phyloP scores from a whole-genome alignment of 805 yeast species.

The Saccharomyces jurei region DNA sequence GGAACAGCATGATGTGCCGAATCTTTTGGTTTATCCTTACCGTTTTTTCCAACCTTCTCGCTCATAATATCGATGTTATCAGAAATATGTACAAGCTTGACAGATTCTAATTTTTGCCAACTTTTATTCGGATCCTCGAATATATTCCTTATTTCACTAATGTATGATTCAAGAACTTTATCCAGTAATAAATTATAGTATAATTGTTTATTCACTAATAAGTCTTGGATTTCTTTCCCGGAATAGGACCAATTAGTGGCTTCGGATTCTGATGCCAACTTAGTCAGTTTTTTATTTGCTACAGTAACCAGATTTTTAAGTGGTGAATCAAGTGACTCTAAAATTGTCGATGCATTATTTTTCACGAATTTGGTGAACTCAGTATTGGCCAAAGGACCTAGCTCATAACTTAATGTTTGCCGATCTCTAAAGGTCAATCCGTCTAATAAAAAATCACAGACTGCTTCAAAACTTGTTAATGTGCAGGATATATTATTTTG shows the following conservation, averaged over 20 bases:
- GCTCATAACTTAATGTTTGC: neutral
- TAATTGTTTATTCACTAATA: constrained; percentile 18
- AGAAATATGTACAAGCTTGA: neutral
- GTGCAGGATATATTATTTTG: neutral
- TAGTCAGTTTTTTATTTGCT: constrained; percentile 8
- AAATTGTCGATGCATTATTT: constrained; percentile 14
- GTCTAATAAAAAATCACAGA: constrained; percentile 6
- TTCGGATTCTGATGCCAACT: constrained; percentile 5
- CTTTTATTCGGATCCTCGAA: constrained; percentile 7
- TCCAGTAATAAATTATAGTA: constrained; percentile 22
- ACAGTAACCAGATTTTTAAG: constrained; percentile 5
- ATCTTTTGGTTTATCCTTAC: neutral
- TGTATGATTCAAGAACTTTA: constrained; percentile 14
- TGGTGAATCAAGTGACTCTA: constrained; percentile 4
- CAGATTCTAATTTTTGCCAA: constrained; percentile 4
- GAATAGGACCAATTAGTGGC: constrained; percentile 12
- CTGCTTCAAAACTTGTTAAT: constrained; percentile 6
- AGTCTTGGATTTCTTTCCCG: constrained; percentile 10
- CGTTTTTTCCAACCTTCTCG: neutral
- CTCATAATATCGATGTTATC: neutral
- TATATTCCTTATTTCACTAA: constrained; percentile 11
- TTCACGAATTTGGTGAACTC: constrained; percentile 22
- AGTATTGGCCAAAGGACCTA: constrained; percentile 16
- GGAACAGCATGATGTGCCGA: neutral
- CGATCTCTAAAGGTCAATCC: neutral